Evolutionary conservation across 2,329 filamentous ascomycete species (phyloP).

Genomic region (Trichoderma sp.): DNA sequence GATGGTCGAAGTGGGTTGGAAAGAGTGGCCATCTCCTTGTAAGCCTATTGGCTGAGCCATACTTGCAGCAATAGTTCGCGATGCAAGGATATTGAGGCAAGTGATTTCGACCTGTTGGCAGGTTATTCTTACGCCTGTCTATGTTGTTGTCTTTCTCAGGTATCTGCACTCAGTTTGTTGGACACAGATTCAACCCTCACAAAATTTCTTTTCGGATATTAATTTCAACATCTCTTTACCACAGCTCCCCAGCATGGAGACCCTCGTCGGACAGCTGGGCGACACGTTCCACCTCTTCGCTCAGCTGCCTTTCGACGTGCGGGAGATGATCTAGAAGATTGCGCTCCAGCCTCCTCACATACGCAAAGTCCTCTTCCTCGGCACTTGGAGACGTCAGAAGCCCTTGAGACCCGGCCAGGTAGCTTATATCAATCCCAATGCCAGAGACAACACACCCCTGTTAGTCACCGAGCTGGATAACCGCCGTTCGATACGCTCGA

Average conservation of each 20-base stretch:
- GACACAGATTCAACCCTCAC: not conserved
- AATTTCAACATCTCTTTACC: not conserved
- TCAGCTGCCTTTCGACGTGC: not conserved
- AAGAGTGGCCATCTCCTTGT: not conserved
- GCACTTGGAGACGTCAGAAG: not conserved
- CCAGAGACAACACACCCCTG: not conserved
- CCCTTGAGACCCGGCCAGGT: not conserved
- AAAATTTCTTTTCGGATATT: not conserved
- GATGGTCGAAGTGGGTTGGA: not conserved
- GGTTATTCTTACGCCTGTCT: not conserved
- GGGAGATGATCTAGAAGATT: not conserved
- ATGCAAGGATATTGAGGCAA: not conserved
- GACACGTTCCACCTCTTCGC: not conserved
- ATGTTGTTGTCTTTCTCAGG: not conserved
- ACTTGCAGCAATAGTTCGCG: not conserved
- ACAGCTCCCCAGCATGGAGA: not conserved
- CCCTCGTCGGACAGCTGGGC: not conserved
- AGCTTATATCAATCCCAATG: not conserved
- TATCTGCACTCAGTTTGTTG: not conserved
- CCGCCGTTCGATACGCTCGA: not conserved
- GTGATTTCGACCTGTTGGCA: not conserved
- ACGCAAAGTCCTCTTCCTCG: not conserved
- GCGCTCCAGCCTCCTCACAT: not conserved
- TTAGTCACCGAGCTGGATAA: not conserved
- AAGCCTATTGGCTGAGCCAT: not conserved